phyloP scores from a whole-genome alignment of 2,329 filamentous ascomycete genomes.

The Ophiostoma pallidulum region DNA sequence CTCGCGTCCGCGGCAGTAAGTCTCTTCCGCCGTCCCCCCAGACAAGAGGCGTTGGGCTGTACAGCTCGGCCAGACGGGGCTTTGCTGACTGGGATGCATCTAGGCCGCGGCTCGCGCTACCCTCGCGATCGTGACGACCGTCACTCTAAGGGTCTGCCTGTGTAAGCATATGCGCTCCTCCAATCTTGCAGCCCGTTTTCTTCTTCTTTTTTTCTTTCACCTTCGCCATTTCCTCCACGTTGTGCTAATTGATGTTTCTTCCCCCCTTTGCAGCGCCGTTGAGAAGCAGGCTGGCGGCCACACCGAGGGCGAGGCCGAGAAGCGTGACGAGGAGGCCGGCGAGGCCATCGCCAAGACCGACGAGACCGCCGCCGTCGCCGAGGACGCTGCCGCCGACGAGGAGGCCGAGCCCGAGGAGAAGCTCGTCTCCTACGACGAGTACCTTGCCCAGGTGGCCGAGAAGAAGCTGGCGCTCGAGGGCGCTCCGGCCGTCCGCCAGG shows the following conservation, averaged over 20 bases:
- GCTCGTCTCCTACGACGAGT: slow-evolving; percentile 81
- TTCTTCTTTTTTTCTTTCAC: too few relatives aligned
- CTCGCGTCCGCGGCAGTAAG: slow-evolving; percentile 52
- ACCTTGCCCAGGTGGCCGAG: slow-evolving; percentile 61
- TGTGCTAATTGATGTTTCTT: too few relatives aligned
- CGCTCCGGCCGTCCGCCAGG: slow-evolving; percentile 63
- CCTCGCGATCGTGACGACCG: slow-evolving; percentile 48
- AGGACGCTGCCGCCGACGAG: slow-evolving; percentile 27
- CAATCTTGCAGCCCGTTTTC: too few relatives aligned
- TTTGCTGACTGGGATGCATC: background rate
- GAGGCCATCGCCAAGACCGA: slow-evolving; percentile 82
- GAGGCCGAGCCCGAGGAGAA: slow-evolving; percentile 67
- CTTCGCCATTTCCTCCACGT: too few relatives aligned
- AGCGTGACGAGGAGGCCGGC: slow-evolving; percentile 84
- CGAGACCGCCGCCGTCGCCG: slow-evolving; percentile 57
- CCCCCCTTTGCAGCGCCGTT: slow-evolving; percentile 48
- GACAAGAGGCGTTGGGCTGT: background rate
- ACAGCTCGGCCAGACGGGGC: background rate
- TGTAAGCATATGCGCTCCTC: slow-evolving; percentile 29
- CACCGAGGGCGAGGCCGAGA: slow-evolving; percentile 70
- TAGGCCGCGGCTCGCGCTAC: slow-evolving; percentile 45
- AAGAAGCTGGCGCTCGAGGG: slow-evolving; percentile 66
- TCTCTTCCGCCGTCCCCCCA: slow-evolving; percentile 4
- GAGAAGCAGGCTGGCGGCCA: slow-evolving; percentile 87
- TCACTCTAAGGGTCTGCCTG: slow-evolving; percentile 38